phyloP scores from a whole-genome alignment of 805 yeast species.

The Cyberlindnera sargentensis region DNA sequence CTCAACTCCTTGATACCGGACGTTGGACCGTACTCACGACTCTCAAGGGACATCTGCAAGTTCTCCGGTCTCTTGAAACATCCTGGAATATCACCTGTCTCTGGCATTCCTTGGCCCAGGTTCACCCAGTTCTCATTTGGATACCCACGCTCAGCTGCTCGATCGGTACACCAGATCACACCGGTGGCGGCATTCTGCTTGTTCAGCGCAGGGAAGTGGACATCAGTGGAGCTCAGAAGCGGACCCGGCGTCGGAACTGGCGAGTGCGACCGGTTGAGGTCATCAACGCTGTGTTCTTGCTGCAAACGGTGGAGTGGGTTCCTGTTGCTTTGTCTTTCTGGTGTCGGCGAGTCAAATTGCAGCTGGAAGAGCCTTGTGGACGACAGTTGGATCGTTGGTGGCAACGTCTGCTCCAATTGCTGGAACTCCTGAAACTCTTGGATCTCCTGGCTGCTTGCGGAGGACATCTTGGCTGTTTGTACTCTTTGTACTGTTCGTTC shows the following conservation, averaged over 20 bases:
- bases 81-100: conserved; percentile 54
- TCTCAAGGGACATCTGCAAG: conserved; percentile 39
- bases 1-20: conserved; percentile 49
- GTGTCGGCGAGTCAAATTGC: conserved; percentile 7
- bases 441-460: neutral
- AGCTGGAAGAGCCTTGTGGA: conserved; percentile 18
- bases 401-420: conserved; percentile 20
- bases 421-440: conserved; percentile 12
- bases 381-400: conserved; percentile 21
- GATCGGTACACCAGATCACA: conserved; percentile 57
- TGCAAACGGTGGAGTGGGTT: conserved; percentile 6
- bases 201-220: conserved; percentile 52
- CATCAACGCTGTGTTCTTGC: neutral
- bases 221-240: conserved; percentile 27
- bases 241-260: conserved; percentile 49
- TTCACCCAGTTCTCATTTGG: conserved; percentile 43
- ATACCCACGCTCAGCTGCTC: conserved; percentile 52
- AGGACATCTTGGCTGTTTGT: neutral
- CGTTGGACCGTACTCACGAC: conserved; percentile 54
- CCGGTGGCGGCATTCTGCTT: conserved; percentile 55
- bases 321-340: conserved; percentile 1
- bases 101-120: conserved; percentile 61
- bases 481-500: too few relatives aligned
- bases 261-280: conserved; percentile 23
- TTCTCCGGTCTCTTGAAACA: conserved; percentile 46